A percentile compares a stretch with the other conserved stretches of the same genome.
phyloP scores from a whole-genome alignment of 805 yeast species.

The Barnettozyma vustinii region DNA sequence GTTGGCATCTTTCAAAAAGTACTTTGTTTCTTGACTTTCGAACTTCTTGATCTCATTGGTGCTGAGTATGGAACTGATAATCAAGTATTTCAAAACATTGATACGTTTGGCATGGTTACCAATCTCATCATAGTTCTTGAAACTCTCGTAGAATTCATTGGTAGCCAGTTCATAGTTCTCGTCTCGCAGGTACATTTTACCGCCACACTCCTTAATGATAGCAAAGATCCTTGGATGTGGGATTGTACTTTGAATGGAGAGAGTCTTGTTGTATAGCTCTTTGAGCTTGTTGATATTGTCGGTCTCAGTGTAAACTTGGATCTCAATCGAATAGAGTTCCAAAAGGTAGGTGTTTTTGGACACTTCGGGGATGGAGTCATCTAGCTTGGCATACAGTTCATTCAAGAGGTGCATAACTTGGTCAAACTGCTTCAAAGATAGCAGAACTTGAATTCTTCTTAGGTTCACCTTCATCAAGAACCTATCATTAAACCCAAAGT shows the following conservation, averaged over 20 bases:
- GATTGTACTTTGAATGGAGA: slow-evolving; percentile 51
- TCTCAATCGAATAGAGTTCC: slow-evolving; percentile 65
- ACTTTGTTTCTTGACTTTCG: slow-evolving; percentile 27
- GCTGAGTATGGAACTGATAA: slow-evolving; percentile 48
- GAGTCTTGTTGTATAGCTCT: slow-evolving; percentile 43
- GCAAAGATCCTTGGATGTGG: slow-evolving; percentile 76
- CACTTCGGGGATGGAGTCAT: slow-evolving; percentile 35
- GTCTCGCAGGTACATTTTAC: slow-evolving; percentile 56
- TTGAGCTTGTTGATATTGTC: slow-evolving; percentile 36
- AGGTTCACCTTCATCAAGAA: slow-evolving; percentile 44
- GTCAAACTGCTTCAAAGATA: slow-evolving; percentile 25
- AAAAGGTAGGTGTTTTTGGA: slow-evolving; percentile 43
- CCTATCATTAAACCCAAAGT: slow-evolving; percentile 28
- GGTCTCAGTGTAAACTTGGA: slow-evolving; percentile 42
- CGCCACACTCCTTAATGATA: slow-evolving; percentile 72
- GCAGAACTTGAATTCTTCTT: slow-evolving; percentile 35
- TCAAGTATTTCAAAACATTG: slow-evolving; percentile 53
- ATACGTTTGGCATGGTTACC: slow-evolving; percentile 58
- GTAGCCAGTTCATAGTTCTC: slow-evolving; percentile 55
- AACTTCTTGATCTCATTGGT: slow-evolving; percentile 39
- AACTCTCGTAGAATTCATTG: slow-evolving; percentile 48
- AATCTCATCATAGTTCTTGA: slow-evolving; percentile 57
- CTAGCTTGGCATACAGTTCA: slow-evolving; percentile 34
- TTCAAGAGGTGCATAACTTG: slow-evolving; percentile 32
- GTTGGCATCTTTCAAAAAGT: slow-evolving; percentile 21